Conservation (phyloP, 352 stramenopile genomes). For the Globisporangium irregulare region DNA sequence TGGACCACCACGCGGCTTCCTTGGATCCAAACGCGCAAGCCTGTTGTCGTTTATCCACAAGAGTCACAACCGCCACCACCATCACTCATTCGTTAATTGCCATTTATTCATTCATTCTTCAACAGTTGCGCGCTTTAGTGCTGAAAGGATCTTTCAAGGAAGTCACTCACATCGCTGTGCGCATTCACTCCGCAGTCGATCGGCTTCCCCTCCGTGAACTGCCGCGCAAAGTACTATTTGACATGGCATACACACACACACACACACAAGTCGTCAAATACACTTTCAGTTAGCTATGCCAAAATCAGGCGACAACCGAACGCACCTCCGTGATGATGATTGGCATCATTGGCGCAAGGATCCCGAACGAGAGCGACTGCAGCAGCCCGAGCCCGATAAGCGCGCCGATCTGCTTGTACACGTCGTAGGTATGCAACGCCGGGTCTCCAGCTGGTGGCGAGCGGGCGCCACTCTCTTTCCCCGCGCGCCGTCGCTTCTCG, state of each 20-base stretch:
- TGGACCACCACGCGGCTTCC: constrained; percentile 68
- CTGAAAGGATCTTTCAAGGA: constrained; percentile 4
- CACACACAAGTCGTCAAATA: neutral
- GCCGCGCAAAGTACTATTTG: constrained; percentile 70
- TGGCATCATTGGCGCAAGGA: constrained; percentile 62
- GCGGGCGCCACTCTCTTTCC: neutral
- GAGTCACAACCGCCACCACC: neutral
- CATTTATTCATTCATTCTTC: constrained; percentile 1
- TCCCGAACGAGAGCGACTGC: constrained; percentile 51
- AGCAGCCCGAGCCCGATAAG: constrained; percentile 50
- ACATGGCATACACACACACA: neutral
- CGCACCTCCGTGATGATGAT: constrained; percentile 68
- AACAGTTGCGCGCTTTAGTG: neutral
- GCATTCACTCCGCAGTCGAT: constrained; percentile 60
- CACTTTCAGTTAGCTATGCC: neutral
- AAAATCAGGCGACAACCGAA: neutral
- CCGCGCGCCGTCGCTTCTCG: neutral
- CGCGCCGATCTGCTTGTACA: constrained; percentile 32
- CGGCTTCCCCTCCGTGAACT: constrained; percentile 36
- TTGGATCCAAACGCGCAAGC: constrained; percentile 64
- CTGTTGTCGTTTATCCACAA: neutral
- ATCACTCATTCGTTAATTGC: neutral
- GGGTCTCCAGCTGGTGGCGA: neutral
- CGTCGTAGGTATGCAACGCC: constrained; percentile 1
- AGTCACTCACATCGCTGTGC: constrained; percentile 28